phyloP scores from a whole-genome alignment of 805 yeast species.

The Suhomyces faveliae region DNA sequence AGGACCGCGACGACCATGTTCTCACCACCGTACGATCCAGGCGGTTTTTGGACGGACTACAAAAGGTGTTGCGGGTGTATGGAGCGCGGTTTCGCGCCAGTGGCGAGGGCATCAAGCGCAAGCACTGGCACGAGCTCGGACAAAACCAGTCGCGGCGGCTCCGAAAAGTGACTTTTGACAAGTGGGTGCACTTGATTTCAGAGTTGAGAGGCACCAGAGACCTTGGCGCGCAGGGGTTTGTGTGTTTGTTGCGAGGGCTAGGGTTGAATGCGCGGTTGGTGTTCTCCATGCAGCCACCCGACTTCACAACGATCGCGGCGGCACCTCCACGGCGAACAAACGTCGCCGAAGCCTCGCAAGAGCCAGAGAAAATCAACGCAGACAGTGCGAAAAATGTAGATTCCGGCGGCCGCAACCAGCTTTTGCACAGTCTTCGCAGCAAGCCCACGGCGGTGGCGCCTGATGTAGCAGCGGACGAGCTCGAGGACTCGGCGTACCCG shows the following conservation, averaged over 20 bases:
- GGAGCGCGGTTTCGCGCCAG: conserved; percentile 50
- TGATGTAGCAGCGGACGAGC: conserved; percentile 6
- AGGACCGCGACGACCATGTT: conserved; percentile 10
- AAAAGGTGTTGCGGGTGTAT: conserved; percentile 66
- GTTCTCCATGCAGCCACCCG: conserved; percentile 88
- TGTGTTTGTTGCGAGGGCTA: conserved; percentile 66
- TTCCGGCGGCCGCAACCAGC: neutral
- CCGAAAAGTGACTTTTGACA: conserved; percentile 30
- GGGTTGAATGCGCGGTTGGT: conserved; percentile 73
- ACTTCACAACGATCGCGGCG: conserved; percentile 55
- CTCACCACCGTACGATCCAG: conserved; percentile 51
- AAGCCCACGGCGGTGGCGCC: conserved; percentile 15
- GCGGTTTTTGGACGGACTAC: conserved; percentile 72
- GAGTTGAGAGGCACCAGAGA: conserved; percentile 70
- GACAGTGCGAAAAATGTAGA: neutral
- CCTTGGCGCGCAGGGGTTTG: conserved; percentile 83
- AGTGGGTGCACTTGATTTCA: conserved; percentile 44
- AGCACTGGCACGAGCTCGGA: conserved; percentile 34
- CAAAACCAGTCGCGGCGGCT: conserved; percentile 22
- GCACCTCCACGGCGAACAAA: too few relatives aligned
- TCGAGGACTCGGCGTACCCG: conserved; percentile 49
- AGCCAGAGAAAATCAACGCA: neutral
- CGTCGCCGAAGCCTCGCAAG: conserved; percentile 15
- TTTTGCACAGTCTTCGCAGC: conserved; percentile 12
- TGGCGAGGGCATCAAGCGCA: conserved; percentile 33